Evolutionary conservation across 1,284 basidiomycete genomes (phyloP), one percentile per base, ranked within the genome.

Genomic region (Omphalotus olearius): DNA sequence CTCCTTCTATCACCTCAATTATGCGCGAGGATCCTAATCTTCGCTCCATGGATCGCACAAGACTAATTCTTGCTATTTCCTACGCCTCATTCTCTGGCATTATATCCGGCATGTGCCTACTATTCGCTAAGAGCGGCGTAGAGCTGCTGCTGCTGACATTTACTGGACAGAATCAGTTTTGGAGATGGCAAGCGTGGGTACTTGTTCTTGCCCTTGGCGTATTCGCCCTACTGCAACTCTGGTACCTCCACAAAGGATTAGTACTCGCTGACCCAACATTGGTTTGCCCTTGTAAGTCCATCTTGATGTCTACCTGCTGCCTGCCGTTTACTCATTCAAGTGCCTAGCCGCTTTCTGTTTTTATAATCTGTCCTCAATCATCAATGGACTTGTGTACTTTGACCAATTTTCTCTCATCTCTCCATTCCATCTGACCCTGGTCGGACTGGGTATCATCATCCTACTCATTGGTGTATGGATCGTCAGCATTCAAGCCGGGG

Each of bases 111-210:
- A 88, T 97, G 78, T 97, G 93, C 63, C 74, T 98, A 37, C 74
- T 98, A 5, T 90, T 98, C 55, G 94, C 95, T 30, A 98, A 98
- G 72, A 92, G 91, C 48, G 93, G 92, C 2, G 90, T 97, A 9
- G 93, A 97, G 69, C 75, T 98, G 7, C 74, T 98, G 7, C 73
- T 98, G 55, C 72, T 94, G 25, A 93, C 93, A 0, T 64, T 96
- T 33, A 72, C 77, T 6, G 88, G 88, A 3, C 69, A 86, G 41
- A 97, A 96, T 63, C 93, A 98, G 65, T 97, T 98, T 64, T 85
- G 82, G 74, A 73, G 82, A 46, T 91, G 88, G 85, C 79, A 93
- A 68, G 75, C 86, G 1, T 94, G 91, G 90, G 67, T 83, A 14
- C 75, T 94, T n/a, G 70, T 93, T 5, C 67, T 83, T 20, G 80